Percentiles rank a stretch among this genome's conserved stretches.
Evolutionary conservation across 108 stramenopile genomes (phyloP).

Genomic region (Nannochloropsis salina): DNA sequence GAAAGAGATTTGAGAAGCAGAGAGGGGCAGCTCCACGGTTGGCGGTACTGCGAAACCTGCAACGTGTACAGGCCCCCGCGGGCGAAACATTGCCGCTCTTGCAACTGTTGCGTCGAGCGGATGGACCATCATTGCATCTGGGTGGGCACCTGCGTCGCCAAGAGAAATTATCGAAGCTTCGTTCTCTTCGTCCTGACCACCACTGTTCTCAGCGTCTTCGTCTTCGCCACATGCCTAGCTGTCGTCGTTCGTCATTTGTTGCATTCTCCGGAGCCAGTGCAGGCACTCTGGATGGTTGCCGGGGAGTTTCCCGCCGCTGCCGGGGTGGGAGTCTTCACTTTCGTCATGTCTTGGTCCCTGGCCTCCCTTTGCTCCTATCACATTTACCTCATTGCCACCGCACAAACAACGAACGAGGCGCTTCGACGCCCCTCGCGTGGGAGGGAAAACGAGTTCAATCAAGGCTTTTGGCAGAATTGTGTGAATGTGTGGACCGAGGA

Average conservation of each 20-base stretch:
- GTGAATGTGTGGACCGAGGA: neutral
- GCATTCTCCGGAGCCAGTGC: neutral
- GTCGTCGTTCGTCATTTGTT: constrained; percentile 9
- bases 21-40: constrained; percentile 27
- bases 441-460: neutral
- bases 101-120: constrained; percentile 57
- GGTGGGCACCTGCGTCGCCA: constrained; percentile 57
- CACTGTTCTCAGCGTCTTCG: neutral
- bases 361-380: constrained; percentile 29
- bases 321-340: neutral
- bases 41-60: constrained; percentile 56
- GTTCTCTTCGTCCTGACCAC: constrained; percentile 42
- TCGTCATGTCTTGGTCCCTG: constrained; percentile 2
- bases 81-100: constrained; percentile 56
- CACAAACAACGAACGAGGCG: constrained; percentile 37
- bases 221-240: neutral
- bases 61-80: constrained; percentile 58
- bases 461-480: neutral
- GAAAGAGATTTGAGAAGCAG: no score
- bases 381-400: constrained; percentile 22
- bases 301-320: neutral
- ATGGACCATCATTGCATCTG: constrained; percentile 66
- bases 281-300: neutral
- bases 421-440: neutral
- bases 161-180: constrained; percentile 57